Evolutionary conservation across 1,139 yeast genomes (phyloP), one percentile per base, ranked within the genome.

Genomic region (Taphrina betulina): DNA sequence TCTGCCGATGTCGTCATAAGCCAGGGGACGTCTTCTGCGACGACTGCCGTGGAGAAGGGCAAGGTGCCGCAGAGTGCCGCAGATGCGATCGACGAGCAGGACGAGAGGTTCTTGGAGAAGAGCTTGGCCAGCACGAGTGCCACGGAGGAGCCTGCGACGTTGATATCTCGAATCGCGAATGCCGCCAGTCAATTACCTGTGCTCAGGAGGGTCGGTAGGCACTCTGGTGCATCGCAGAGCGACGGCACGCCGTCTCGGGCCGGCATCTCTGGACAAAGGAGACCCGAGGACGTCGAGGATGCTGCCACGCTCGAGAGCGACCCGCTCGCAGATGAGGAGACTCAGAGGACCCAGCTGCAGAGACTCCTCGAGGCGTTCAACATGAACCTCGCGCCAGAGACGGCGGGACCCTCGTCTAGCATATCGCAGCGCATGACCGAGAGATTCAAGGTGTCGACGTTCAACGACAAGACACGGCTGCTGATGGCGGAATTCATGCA

Each of bases 401-500:
- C 44, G n/a, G 28, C 38, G 2, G 20, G 20, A 5, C 20, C n/a
- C 24, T n/a, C 20, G 7, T 20, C 20, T 7, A 14, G 14, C 5
- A 12, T 50, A 5, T n/a, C 38, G n/a, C 43, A 50, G 17, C 35
- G 37, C 14, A 33, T 50, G 31, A 42, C 41, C 41, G 46, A 50
- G 10, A 40, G 34, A 4, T 33, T 50, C 22, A 19, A 24, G 16
- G 46, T 50, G 4, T 42, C 44, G 19, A 42, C 54, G 3, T 10
- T 50, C 26, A 31, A 20, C 24, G 54, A 38, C 40, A 40, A 40
- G 33, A 50, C 54, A 10, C 24, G 37, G 22, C 34, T 22, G 24
- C 41, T 50, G 26, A 33, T 50, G 36, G 29, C 45, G 5, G 54
- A 50, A 7, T 50, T 50, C 31, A 29, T 50, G 33, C 54, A 50